Evolutionary conservation across 192 early-diverging fungal genomes (phyloP).

Genomic region (Linnemannia schmuckeri): DNA sequence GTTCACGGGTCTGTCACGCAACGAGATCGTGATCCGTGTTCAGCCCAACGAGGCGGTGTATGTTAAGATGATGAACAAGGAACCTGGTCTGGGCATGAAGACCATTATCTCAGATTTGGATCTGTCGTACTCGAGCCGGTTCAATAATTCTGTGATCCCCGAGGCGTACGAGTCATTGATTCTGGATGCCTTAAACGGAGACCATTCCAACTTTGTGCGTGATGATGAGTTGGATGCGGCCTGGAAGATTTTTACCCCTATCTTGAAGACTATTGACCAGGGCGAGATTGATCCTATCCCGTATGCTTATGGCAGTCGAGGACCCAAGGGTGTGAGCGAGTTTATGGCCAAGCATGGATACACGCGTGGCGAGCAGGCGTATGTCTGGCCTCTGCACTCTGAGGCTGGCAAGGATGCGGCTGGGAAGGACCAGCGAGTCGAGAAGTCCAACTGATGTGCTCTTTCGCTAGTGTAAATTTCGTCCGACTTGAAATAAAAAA

Average conservation of each 20-base stretch:
- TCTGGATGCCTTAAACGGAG: slow-evolving; percentile 90
- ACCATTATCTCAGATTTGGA: slow-evolving; percentile 94
- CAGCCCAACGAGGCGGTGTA: slow-evolving; percentile 97
- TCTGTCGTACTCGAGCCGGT: slow-evolving; percentile 91
- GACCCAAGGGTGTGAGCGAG: slow-evolving; percentile 81
- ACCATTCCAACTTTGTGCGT: slow-evolving; percentile 96
- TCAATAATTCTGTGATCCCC: slow-evolving; percentile 90
- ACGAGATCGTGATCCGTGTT: slow-evolving; percentile 96
- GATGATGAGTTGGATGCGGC: slow-evolving; percentile 94
- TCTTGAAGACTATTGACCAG: slow-evolving; percentile 85
- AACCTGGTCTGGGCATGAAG: slow-evolving; percentile 88
- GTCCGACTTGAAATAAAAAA: not conserved
- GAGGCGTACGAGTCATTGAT: slow-evolving; percentile 98
- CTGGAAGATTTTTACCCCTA: slow-evolving; percentile 98
- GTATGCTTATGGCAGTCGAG: slow-evolving; percentile 88
- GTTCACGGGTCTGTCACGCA: slow-evolving; percentile 83
- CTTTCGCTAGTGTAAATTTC: not conserved
- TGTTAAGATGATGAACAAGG: slow-evolving; percentile 97
- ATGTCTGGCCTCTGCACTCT: slow-evolving; percentile 63
- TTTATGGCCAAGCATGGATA: slow-evolving; percentile 78
- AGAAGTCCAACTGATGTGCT: not conserved
- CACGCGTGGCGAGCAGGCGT: slow-evolving; percentile 52
- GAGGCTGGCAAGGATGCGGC: slow-evolving; percentile 25
- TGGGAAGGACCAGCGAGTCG: slow-evolving; percentile 38
- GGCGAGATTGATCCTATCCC: slow-evolving; percentile 65